A percentile compares a stretch with the other conserved stretches of the same genome.
These are phyloP conservation scores for Fusarium zealandicum DNA, from an alignment of 2,329 filamentous ascomycete genomes.

Conservation along the genomic window DNA sequence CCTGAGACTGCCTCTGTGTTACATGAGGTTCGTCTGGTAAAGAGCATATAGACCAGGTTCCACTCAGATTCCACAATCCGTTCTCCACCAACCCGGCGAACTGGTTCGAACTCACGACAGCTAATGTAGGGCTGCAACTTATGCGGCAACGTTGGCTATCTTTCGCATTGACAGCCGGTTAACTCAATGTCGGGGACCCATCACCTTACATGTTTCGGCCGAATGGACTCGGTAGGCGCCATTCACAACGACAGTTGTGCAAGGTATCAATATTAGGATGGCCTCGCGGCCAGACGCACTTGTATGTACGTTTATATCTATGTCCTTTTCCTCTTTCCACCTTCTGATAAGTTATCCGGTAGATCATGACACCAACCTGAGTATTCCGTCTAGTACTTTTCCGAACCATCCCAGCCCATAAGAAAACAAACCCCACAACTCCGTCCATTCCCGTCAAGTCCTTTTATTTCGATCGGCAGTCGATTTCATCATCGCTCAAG, in stretches of 20 bases:
- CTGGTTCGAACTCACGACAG: slow-evolving; percentile 33
- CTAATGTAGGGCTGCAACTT: slow-evolving; percentile 37
- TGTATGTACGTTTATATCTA: slow-evolving; percentile 39
- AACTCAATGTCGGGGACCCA: slow-evolving; percentile 11
- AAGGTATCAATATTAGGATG: slow-evolving; percentile 33
- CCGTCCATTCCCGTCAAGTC: slow-evolving; percentile 21
- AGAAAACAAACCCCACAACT: slow-evolving; percentile 38
- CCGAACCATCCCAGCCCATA: slow-evolving; percentile 36
- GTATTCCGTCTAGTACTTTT: slow-evolving; percentile 40
- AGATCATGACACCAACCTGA: slow-evolving; percentile 31
- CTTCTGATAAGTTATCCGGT: slow-evolving; percentile 34
- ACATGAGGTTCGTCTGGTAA: slow-evolving; percentile 26
- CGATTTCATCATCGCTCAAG: slow-evolving; percentile 37
- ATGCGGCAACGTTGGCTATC: slow-evolving; percentile 21
- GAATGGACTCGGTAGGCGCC: not conserved
- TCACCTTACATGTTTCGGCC: not conserved
- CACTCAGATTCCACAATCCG: slow-evolving; percentile 31
- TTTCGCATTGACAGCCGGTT: slow-evolving; percentile 3
- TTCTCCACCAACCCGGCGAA: slow-evolving; percentile 36
- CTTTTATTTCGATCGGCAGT: slow-evolving; percentile 37
- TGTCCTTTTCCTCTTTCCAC: slow-evolving; percentile 33
- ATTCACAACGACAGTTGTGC: slow-evolving; percentile 6
- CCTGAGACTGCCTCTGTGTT: slow-evolving; percentile 12
- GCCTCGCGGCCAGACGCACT: slow-evolving; percentile 34
- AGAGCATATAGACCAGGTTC: slow-evolving; percentile 20